Conservation (phyloP, 306 rosid species). For the Trifolium fragiferum region DNA sequence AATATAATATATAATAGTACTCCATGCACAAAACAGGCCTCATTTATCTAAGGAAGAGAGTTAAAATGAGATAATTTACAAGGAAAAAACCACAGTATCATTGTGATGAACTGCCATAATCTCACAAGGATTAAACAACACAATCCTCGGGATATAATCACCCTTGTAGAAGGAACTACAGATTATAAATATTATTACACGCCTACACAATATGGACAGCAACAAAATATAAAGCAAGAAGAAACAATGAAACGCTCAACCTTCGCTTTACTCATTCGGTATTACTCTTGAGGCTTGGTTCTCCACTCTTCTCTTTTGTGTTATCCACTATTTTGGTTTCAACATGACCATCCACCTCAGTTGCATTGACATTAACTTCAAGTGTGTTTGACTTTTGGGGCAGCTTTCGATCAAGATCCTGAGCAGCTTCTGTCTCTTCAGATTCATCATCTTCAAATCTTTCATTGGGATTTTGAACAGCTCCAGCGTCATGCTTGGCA, state of each 20-base stretch:
- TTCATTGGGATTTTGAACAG: constrained; percentile 42
- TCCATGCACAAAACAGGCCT: not conserved
- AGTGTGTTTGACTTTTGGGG: constrained; percentile 33
- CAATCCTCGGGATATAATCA: constrained; percentile 32
- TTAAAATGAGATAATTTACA: constrained; percentile 15
- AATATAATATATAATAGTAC: not conserved
- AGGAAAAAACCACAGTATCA: constrained; percentile 14
- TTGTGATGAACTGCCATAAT: constrained; percentile 33
- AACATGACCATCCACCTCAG: constrained; percentile 27
- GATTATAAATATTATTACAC: constrained; percentile 32
- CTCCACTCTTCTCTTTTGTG: constrained; percentile 38
- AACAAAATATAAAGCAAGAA: constrained; percentile 41
- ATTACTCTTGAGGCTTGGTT: constrained; percentile 43
- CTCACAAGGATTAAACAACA: constrained; percentile 36
- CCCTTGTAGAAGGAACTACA: constrained; percentile 25
- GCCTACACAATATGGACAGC: constrained; percentile 35
- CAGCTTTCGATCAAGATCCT: constrained; percentile 37
- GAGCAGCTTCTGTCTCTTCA: constrained; percentile 44
- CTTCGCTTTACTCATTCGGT: constrained; percentile 42
- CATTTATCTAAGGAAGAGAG: not conserved
- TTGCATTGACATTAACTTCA: constrained; percentile 46
- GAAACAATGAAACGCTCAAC: constrained; percentile 34
- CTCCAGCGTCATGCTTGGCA: constrained; percentile 40
- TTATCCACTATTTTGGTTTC: constrained; percentile 48
- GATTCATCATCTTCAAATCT: constrained; percentile 31